A percentile compares a stretch with the other conserved stretches of the same genome.
Conservation (phyloP, 352 stramenopile species). For the Elongisporangium senticosum region DNA sequence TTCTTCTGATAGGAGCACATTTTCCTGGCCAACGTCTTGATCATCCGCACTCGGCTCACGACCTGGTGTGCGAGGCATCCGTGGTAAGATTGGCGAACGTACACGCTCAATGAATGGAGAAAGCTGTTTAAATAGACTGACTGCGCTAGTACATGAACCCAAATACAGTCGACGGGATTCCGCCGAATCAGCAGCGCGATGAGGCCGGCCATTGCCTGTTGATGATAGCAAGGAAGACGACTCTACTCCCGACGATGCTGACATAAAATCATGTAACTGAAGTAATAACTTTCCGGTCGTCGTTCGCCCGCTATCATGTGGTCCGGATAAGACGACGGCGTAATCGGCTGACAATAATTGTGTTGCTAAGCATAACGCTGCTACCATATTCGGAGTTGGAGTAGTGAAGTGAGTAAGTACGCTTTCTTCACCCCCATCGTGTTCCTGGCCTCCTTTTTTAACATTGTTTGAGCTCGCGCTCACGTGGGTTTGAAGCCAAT, state of each 20-base stretch:
- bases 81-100: background rate
- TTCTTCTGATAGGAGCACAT: background rate
- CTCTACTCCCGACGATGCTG: background rate
- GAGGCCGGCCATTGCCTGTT: background rate
- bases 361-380: background rate
- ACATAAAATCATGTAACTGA: background rate
- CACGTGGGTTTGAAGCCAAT: conserved; percentile 29
- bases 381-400: background rate
- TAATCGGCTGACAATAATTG: background rate
- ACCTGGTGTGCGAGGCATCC: background rate
- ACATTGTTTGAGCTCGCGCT: conserved; percentile 4
- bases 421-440: background rate
- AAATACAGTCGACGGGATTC: background rate
- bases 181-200: background rate
- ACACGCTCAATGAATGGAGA: background rate
- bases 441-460: background rate
- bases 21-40: background rate
- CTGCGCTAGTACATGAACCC: background rate
- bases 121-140: background rate
- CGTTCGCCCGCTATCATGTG: background rate
- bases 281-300: background rate
- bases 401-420: background rate
- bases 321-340: background rate
- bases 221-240: background rate
- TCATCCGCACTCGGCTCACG: background rate